Evolutionary conservation across 192 early-diverging fungal genomes (phyloP), one percentile per base, ranked within the genome.

Genomic region (Coemansia sp.): DNA sequence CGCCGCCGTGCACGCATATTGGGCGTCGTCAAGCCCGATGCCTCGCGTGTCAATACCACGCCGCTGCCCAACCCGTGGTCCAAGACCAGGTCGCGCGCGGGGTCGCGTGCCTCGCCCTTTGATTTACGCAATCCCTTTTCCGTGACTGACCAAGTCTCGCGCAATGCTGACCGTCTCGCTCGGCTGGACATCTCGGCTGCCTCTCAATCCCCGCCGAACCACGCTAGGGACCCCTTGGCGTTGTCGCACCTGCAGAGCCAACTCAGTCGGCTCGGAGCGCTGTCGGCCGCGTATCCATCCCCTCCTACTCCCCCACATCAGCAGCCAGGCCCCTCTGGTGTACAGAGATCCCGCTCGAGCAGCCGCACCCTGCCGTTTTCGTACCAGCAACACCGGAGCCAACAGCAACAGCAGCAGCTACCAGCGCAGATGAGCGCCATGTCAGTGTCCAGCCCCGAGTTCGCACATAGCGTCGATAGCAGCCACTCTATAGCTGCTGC

Each of bases 1-100:
- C 54, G 59, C 16, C 68, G 73, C 16, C 75, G 79, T 9, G 81
- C 84, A 11, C 68, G 69, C 16, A 41, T 53, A n/a, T 59, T 85
- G 59, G 74, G 78, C 45, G 79, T 76, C 9, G 72, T 75, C 45
- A 68, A 59, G 48, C 77, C 78, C 0, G 69, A 75, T 59, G 46
- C 63, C 16, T 59, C 63, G 21, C 69, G 56, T 8, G 66, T 81
- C 59, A 81, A 81, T 45, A 77, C 75, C 14, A 68, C 72, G 59
- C 83, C 83, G 59, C 69, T 84, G 50, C 78, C 83, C 0, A 84
- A 84, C 62, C 83, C 83, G 0, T 84, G 83, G 83, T 72, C 75
- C 64, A 66, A 46, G 39, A 61, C 42, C 36, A 37, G 53, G 35
- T 33, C 67, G 21, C 48, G 64, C 14, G n/a, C 64, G 31, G 44